phyloP scores from a whole-genome alignment of 176 grass and related monocot genomes.

The Secale cereale region DNA sequence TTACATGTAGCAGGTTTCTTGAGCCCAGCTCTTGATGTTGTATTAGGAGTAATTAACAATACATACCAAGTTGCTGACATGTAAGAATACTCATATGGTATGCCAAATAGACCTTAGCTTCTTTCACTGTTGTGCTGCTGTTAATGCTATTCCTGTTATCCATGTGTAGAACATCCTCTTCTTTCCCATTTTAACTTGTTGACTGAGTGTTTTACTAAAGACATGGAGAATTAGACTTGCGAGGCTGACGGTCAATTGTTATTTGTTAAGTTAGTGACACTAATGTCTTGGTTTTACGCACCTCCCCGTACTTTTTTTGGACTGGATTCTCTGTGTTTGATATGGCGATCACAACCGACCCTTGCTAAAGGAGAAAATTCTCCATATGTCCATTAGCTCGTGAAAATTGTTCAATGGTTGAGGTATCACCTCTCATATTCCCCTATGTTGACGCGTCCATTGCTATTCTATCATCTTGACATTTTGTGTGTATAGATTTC shows the following conservation, averaged over 20 bases:
- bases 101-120: too few species aligned
- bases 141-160: too few species aligned
- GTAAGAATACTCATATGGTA: too few species aligned
- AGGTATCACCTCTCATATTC: too few species aligned
- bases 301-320: not conserved
- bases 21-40: too few species aligned
- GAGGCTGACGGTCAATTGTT: not conserved
- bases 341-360: too few species aligned
- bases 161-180: too few species aligned
- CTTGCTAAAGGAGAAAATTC: too few species aligned
- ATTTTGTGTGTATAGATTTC: not conserved
- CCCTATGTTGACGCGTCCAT: not conserved
- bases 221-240: not conserved
- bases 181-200: not conserved
- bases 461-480: not conserved
- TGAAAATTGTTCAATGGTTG: not conserved
- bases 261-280: not conserved
- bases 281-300: not conserved
- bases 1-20: too few species aligned
- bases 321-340: not conserved
- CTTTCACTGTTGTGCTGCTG: too few species aligned
- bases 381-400: too few species aligned
- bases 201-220: not conserved
- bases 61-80: not conserved
- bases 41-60: not conserved